Evolutionary conservation across 495 filamentous ascomycete genomes (phyloP).

Genomic region (Letharia lupina): DNA sequence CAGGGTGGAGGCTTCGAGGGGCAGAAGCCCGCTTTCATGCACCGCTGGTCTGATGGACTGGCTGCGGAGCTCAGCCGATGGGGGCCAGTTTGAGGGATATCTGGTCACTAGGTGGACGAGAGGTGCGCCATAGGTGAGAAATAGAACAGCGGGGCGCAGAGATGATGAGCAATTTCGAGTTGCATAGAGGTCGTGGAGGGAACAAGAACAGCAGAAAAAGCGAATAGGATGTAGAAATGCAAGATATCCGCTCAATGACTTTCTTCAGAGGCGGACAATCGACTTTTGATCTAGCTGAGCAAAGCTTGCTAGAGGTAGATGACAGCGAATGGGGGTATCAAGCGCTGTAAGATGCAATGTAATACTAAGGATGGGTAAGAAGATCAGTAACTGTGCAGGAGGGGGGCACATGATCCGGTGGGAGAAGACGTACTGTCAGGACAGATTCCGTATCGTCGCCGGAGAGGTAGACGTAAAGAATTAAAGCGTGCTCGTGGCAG

Average conservation of each 20-base stretch:
- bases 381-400: neutral
- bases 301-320: neutral
- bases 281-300: neutral
- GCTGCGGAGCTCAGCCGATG: too few relatives aligned
- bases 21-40: too few relatives aligned
- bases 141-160: too few relatives aligned
- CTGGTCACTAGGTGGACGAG: too few relatives aligned
- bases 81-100: too few relatives aligned
- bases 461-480: conserved; percentile 87
- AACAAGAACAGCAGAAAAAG: too few relatives aligned
- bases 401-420: neutral
- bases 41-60: too few relatives aligned
- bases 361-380: conserved; percentile 39
- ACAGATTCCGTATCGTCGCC: conserved; percentile 63
- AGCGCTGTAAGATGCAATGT: conserved; percentile 47
- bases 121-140: too few relatives aligned
- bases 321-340: conserved; percentile 4
- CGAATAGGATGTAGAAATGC: neutral
- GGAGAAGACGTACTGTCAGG: conserved; percentile 49
- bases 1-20: too few relatives aligned
- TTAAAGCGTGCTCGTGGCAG: conserved; percentile 69
- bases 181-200: too few relatives aligned
- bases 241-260: neutral
- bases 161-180: too few relatives aligned
- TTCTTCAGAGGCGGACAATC: too few relatives aligned